phyloP scores from a whole-genome alignment of 768 basidiomycete species.

The Serpula lacrymans region DNA sequence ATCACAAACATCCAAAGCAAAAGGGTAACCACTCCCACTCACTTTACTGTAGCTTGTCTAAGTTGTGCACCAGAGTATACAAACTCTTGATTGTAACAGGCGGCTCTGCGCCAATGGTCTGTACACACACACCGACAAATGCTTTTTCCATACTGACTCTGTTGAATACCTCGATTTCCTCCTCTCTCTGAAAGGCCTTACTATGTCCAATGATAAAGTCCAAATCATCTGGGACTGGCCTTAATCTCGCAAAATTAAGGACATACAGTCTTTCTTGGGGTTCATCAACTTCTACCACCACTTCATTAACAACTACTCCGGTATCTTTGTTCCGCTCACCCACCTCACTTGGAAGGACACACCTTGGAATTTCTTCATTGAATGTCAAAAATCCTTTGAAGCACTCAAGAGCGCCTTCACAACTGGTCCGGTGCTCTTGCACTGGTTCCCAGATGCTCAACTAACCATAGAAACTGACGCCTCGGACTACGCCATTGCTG shows the following conservation, averaged over 20 bases:
- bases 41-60: no score
- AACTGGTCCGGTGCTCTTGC: not conserved
- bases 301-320: slow-evolving; percentile 31
- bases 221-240: slow-evolving; percentile 28
- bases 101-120: no score
- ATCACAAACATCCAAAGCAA: no score
- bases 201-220: slow-evolving; percentile 38
- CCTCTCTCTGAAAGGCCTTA: slow-evolving; percentile 21
- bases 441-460: no score
- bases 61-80: no score
- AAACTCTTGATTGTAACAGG: no score
- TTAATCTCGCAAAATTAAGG: slow-evolving; percentile 20
- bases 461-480: no score
- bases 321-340: slow-evolving; percentile 26
- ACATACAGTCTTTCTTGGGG: slow-evolving; percentile 30
- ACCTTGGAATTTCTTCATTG: slow-evolving; percentile 11
- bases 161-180: slow-evolving; percentile 34
- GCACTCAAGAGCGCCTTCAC: slow-evolving; percentile 6
- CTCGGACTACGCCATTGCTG: no score
- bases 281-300: slow-evolving; percentile 31
- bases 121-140: no score
- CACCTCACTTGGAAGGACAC: slow-evolving; percentile 22
- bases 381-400: slow-evolving; percentile 14
- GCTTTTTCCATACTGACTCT: no score
- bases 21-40: no score